Evolutionary conservation across 345 rosid species (phyloP), one percentile per base, ranked within the genome.

Genomic region (Boechera retrofracta): DNA sequence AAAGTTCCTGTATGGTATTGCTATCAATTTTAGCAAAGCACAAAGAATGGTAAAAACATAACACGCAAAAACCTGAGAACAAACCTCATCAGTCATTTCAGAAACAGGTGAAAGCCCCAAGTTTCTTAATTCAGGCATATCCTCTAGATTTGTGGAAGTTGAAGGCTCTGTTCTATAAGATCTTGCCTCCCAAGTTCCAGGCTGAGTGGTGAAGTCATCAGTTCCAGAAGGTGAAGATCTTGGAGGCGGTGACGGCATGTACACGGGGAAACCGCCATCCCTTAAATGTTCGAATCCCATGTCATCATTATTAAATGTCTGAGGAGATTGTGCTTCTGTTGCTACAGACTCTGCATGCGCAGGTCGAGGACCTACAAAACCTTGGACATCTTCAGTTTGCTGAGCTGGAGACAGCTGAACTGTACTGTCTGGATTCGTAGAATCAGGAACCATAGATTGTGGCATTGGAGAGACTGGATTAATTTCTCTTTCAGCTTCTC

Each of bases 31-130:
- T 44, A 73, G 21, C 36, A 28, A 73, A 42, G 21, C 38, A 51
- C 44, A 32, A 59, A 18, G 56, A 51, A 28, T 21, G 62, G 35
- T 76, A 56, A 47, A 26, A 9, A 18, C 21, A 52, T 62, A 67
- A 73, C 6, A 69, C 18, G 44, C 4, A 0, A 36, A 39, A 24
- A 63, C 16, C 52, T 36, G 55, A 74, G 39, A 55, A 74, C 93
- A 71, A 77, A 89, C 97, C 67, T 80, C 80, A 32, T 88, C 86
- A 0, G 15, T 5, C 57, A 81, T 48, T 80, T 91, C 97, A 31
- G 89, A 91, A 79, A 88, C 83, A 81, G 82, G 82, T 5, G 88
- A 82, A 68, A 88, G 84, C 45, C 87, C 88, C 26, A 83, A 76
- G 80, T 65, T 73, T 10, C 64, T 84, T 54, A 7, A 35, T 21